phyloP scores from a whole-genome alignment of 345 rosid genomes.

The Populus alba region DNA sequence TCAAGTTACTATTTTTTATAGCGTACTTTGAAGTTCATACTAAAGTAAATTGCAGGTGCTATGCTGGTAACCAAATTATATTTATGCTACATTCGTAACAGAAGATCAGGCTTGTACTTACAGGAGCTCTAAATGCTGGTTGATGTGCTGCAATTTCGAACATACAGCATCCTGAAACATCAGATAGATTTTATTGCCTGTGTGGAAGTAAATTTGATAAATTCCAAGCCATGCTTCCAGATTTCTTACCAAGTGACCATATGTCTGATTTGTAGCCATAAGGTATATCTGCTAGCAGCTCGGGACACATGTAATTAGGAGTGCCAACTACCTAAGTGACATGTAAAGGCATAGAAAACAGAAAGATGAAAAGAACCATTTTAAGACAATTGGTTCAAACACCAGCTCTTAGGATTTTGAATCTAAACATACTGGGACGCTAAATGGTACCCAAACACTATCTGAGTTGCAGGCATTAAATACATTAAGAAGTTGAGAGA shows the following conservation, averaged over 20 bases:
- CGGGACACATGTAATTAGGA: constrained; percentile 94
- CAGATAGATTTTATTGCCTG: constrained; percentile 21
- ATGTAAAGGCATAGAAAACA: constrained; percentile 9
- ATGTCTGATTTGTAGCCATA: constrained; percentile 96
- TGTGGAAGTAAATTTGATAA: constrained; percentile 3
- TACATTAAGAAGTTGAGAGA: neutral
- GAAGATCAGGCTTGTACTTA: constrained; percentile 35
- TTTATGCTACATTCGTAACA: neutral
- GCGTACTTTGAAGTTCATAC: constrained; percentile 4
- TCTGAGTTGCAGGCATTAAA: neutral
- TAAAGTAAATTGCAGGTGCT: neutral
- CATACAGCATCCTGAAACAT: constrained; percentile 85
- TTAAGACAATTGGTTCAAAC: neutral
- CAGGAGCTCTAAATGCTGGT: constrained; percentile 89
- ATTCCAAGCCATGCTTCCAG: neutral
- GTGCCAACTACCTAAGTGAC: constrained; percentile 72
- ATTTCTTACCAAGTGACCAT: constrained; percentile 88
- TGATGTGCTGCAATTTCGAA: constrained; percentile 96
- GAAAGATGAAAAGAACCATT: neutral
- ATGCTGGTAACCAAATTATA: neutral
- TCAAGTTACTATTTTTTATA: constrained; percentile 10
- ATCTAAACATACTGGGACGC: neutral
- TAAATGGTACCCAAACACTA: neutral
- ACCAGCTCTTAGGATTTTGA: constrained; percentile 8
- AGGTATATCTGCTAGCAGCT: constrained; percentile 82